Evolutionary conservation across 2,329 filamentous ascomycete genomes (phyloP).

Genomic region (Mariannaea elegans): DNA sequence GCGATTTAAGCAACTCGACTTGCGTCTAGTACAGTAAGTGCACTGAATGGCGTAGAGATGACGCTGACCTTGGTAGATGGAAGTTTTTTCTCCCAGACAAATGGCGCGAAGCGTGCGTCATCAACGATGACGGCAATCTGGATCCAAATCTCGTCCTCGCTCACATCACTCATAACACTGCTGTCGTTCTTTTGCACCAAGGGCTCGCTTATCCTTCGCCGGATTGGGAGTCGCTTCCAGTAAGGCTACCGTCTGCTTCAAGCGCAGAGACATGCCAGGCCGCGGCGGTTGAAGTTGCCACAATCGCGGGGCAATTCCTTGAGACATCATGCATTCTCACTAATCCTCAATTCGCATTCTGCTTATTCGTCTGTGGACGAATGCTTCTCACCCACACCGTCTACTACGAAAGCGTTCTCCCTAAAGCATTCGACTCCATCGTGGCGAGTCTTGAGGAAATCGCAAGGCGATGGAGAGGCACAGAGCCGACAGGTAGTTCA

Average conservation of each 20-base stretch:
- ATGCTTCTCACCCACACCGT: conserved; percentile 26
- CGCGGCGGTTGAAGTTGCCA: conserved; percentile 25
- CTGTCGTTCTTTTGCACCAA: conserved; percentile 36
- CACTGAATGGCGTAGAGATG: background rate
- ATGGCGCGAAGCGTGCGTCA: conserved; percentile 51
- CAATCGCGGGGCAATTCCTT: conserved; percentile 25
- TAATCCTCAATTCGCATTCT: conserved; percentile 30
- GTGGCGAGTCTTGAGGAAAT: conserved; percentile 23
- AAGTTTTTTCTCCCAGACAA: conserved; percentile 55
- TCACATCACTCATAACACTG: conserved; percentile 39
- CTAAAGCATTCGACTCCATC: conserved; percentile 19
- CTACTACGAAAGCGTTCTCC: conserved; percentile 14
- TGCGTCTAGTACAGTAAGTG: conserved; percentile 51
- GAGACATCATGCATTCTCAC: conserved; percentile 13
- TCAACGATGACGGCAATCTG: conserved; percentile 49
- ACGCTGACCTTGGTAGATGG: conserved; percentile 44
- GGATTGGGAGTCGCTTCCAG: conserved; percentile 26
- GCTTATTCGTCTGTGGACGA: conserved; percentile 28
- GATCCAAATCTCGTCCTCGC: conserved; percentile 50
- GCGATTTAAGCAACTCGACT: conserved; percentile 55
- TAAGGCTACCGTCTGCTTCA: conserved; percentile 23
- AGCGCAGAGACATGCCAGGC: conserved; percentile 31
- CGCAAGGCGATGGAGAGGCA: conserved; percentile 23
- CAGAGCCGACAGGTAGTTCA: background rate
- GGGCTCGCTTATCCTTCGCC: conserved; percentile 32